These are phyloP conservation scores for Trichophyton simii DNA, from an alignment of 2,329 filamentous ascomycete genomes.

Conservation along the genomic window DNA sequence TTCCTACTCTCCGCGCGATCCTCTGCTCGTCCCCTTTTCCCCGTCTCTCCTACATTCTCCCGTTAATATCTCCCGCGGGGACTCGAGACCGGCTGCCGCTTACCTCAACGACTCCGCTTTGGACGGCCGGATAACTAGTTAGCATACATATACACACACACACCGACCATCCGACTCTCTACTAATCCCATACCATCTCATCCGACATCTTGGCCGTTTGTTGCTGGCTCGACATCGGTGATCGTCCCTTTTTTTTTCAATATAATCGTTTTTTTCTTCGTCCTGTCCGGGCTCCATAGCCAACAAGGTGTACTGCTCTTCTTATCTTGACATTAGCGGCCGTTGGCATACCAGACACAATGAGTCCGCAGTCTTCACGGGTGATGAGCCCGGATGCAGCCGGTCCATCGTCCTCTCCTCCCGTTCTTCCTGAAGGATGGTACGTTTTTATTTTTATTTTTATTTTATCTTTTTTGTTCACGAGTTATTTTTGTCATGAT, in stretches of 20 bases:
- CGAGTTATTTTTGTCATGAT: no score
- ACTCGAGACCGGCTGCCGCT: no score
- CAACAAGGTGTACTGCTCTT: neutral
- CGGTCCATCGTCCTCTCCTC: constrained; percentile 28
- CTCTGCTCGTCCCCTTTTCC: neutral
- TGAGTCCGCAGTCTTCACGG: constrained; percentile 13
- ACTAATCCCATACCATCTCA: neutral
- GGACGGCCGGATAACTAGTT: neutral
- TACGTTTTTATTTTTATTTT: constrained; percentile 15
- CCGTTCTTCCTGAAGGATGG: constrained; percentile 29
- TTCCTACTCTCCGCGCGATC: neutral
- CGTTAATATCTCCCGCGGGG: neutral
- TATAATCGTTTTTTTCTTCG: neutral
- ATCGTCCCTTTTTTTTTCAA: neutral
- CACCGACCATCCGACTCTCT: neutral
- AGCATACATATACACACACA: neutral
- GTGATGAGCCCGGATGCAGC: constrained; percentile 24
- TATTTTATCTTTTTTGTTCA: neutral
- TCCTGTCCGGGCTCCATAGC: neutral
- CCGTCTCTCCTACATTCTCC: neutral
- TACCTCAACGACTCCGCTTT: neutral
- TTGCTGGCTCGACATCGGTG: neutral
- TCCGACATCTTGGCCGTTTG: neutral
- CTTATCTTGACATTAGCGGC: no score
- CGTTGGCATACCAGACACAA: neutral